These are phyloP conservation scores for Eruca vesicaria DNA, from an alignment of 441 rosid species.

Conservation along the genomic window DNA sequence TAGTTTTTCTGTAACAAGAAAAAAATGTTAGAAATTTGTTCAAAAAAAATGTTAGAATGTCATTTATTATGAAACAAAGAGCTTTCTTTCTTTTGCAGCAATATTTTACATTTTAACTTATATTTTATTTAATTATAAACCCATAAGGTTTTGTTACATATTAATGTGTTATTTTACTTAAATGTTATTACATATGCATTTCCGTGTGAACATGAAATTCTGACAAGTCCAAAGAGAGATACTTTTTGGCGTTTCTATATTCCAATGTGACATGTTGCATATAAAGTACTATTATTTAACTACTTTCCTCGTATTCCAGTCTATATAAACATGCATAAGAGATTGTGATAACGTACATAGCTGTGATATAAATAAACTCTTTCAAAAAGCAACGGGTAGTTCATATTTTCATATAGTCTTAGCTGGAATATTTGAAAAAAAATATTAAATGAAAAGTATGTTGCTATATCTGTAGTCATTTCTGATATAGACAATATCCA, in stretches of 20 bases:
- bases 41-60: too few species aligned
- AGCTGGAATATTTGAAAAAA: too few species aligned
- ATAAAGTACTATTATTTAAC: neutral
- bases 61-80: too few species aligned
- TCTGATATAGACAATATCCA: neutral
- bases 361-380: conserved; percentile 11
- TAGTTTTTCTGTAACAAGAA: too few species aligned
- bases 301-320: conserved; percentile 5
- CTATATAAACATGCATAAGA: too few species aligned
- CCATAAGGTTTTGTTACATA: neutral
- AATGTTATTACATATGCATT: neutral
- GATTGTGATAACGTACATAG: too few species aligned
- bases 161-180: neutral
- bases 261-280: conserved; percentile 35
- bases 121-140: neutral
- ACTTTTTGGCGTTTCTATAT: conserved; percentile 23
- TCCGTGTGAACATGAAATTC: neutral
- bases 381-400: conserved; percentile 11
- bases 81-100: neutral
- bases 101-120: neutral
- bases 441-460: too few species aligned
- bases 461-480: conserved; percentile 1
- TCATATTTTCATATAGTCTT: conserved; percentile 6
- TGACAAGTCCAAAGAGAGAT: neutral
- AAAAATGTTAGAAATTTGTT: too few species aligned